Evolutionary conservation across 805 yeast genomes (phyloP), one percentile per base, ranked within the genome.

Genomic region (Saturnispora galanensis): DNA sequence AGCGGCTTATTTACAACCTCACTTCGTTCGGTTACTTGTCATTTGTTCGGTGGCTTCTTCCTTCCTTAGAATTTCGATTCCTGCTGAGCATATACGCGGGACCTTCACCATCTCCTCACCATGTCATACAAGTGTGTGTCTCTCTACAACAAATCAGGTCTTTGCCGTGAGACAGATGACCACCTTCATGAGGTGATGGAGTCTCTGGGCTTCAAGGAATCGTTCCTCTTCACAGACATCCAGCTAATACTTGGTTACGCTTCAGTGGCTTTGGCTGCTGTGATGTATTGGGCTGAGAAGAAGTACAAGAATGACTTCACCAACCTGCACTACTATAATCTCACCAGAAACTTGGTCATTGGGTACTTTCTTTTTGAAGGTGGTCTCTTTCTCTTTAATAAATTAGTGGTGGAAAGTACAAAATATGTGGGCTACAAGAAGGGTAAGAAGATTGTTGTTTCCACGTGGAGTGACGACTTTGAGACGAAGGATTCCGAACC

Each of bases 121-220:
- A 49, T 50, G 53, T 41, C 42, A 7, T 50, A 45, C 10, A 61
- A 58, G 35, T 57, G 58, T 28, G 55, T 63, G 31, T 62, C 65
- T 39, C 42, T 53, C 42, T 66, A 75, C 54, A 74, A 80, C 1
- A 67, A 68, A 4, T 53, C 58, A 11, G 76, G 74, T 3, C 62
- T 77, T 52, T 69, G 74, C 49, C 65, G 64, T 15, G 70, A 73
- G 33, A 60, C 70, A 12, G 81, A 77, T 54, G 81, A 76, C 11
- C 65, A 66, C 31, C 60, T 77, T 31, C 58, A 73, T 5, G 55
- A 50, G 3, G 63, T 66, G 1, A 55, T 77, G 43, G 64, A 64
- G 30, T 61, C 61, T 33, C 55, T 75, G 10, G 78, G 76, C 3
- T 77, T 65, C 50, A 58, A 59, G 10, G 76, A 77, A 53, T 66